Percentiles rank a stretch among this genome's conserved stretches.
Evolutionary conservation across 2,329 filamentous ascomycete species (phyloP).

Genomic region (Ceratocystis diversiconidia): DNA sequence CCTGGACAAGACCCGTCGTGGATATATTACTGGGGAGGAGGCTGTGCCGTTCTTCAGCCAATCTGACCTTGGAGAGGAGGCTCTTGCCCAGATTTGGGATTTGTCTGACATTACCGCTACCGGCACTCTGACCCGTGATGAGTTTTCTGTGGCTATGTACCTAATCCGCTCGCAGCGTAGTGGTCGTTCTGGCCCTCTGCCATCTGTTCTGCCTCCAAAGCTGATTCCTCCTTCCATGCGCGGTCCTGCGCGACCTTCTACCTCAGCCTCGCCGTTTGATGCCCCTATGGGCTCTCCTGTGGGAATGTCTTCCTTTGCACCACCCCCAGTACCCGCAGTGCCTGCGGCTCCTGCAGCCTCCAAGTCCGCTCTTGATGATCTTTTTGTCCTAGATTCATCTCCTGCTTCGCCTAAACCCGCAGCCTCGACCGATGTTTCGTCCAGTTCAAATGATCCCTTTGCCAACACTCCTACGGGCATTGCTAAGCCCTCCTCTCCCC

Average conservation of each 20-base stretch:
- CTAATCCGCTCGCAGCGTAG: conserved; percentile 80
- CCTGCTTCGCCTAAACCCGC: conserved; percentile 39
- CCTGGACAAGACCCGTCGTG: conserved; percentile 66
- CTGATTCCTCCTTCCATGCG: conserved; percentile 81
- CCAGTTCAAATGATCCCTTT: conserved; percentile 60
- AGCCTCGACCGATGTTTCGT: conserved; percentile 42
- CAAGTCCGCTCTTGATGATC: conserved; percentile 78
- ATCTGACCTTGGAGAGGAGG: conserved; percentile 76
- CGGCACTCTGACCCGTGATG: conserved; percentile 70
- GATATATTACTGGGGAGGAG: conserved; percentile 84
- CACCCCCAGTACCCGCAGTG: conserved; percentile 23
- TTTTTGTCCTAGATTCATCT: conserved; percentile 68
- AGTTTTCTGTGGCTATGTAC: conserved; percentile 96
- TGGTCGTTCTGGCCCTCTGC: conserved; percentile 52
- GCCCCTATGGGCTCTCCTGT: conserved; percentile 28
- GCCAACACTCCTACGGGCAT: conserved; percentile 43
- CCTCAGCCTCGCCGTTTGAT: conserved; percentile 38
- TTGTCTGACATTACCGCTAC: conserved; percentile 86
- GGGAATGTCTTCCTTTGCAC: conserved; percentile 23
- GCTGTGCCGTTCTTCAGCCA: conserved; percentile 90
- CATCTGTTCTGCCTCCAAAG: conserved; percentile 62
- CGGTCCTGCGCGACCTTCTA: conserved; percentile 38
- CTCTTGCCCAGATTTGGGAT: conserved; percentile 91
- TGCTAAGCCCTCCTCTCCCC: conserved; percentile 39
- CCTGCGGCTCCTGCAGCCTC: conserved; percentile 34